Evolutionary conservation across 1,284 basidiomycete genomes (phyloP), one percentile per base, ranked within the genome.

Genomic region (Sporisorium reilianum): DNA sequence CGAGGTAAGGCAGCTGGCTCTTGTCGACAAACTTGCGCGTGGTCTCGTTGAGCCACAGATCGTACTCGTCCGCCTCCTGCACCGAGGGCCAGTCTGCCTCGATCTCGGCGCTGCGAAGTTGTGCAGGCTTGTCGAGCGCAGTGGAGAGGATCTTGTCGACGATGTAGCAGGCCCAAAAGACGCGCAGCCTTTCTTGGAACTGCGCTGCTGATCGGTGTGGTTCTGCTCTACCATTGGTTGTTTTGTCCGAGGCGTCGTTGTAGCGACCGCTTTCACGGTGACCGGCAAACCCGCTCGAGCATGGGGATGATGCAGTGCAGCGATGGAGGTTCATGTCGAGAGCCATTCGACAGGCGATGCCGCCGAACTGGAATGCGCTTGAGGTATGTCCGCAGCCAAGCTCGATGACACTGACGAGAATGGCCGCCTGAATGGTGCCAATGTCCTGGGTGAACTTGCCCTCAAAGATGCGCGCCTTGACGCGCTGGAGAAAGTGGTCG

Each of bases 71-170:
- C 6, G 69, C 50, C 53, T 78, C 74, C 53, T 72, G 70, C 12
- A 68, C 61, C 11, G 69, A 69, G 2, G 74, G 74, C 60, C 63
- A 63, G 22, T 65, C 55, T 5, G 59, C 44, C 22, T 74, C 69
- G 50, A 73, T 64, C 22, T 78, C 74, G 36, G 60, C 67, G 40
- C n/a, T 55, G 49, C 74, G 73, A 2, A 78, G 62, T 44, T 69
- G 62, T 2, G 66, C 53, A 5, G 76, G 76, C 50, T 73, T 75
- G 48, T 77, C 73, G 46, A 78, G 66, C 9, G 75, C 74, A 22
- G 69, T 69, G 32, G 62, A 72, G 23, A 78, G 76, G 26, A 78
- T 70, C 65, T 78, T 78, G 57, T 78, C 76, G 28, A 78, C 65
- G 20, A 75, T 70, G 55, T 66, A 77, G 48, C 68, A 73, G 0